phyloP scores from a whole-genome alignment of 352 stramenopile species.

The Peronospora farinosa region DNA sequence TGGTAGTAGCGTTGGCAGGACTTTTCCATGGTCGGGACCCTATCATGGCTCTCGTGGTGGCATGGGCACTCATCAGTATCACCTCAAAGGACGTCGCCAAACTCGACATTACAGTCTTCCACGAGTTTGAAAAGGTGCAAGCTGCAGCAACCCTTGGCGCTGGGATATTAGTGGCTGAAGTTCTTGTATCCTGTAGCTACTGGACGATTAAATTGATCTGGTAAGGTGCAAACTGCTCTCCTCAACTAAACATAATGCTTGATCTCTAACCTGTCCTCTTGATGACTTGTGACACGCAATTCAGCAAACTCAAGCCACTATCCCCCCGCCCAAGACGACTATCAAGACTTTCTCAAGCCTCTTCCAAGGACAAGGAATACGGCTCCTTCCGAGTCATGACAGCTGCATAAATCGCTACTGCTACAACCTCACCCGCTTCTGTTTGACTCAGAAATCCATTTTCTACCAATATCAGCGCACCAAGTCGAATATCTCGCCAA shows the following conservation, averaged over 20 bases:
- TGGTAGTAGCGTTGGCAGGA: conserved; percentile 37
- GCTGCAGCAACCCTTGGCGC: conserved; percentile 34
- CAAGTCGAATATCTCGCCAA: conserved; percentile 16
- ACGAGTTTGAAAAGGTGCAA: conserved; percentile 41
- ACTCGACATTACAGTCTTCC: conserved; percentile 16
- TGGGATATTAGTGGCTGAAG: conserved; percentile 12
- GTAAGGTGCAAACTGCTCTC: conserved; percentile 16
- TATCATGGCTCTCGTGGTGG: conserved; percentile 45
- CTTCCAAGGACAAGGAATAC: conserved; percentile 26
- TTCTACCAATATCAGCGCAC: conserved; percentile 12
- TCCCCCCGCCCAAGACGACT: conserved; percentile 8
- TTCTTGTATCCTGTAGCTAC: not conserved
- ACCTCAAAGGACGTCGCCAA: conserved; percentile 32
- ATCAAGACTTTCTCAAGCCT: conserved; percentile 21
- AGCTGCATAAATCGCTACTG: conserved; percentile 10
- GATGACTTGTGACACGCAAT: conserved; percentile 4
- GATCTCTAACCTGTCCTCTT: conserved; percentile 10
- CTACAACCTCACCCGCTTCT: conserved; percentile 7
- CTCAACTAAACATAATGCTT: conserved; percentile 9
- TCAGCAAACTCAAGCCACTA: conserved; percentile 10
- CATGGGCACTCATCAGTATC: conserved; percentile 47
- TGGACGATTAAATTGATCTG: conserved; percentile 19
- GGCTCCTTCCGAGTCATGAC: conserved; percentile 21
- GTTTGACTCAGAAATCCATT: conserved; percentile 20
- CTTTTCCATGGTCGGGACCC: conserved; percentile 49